phyloP scores from a whole-genome alignment of 805 yeast species.

The Candida sithepensis region DNA sequence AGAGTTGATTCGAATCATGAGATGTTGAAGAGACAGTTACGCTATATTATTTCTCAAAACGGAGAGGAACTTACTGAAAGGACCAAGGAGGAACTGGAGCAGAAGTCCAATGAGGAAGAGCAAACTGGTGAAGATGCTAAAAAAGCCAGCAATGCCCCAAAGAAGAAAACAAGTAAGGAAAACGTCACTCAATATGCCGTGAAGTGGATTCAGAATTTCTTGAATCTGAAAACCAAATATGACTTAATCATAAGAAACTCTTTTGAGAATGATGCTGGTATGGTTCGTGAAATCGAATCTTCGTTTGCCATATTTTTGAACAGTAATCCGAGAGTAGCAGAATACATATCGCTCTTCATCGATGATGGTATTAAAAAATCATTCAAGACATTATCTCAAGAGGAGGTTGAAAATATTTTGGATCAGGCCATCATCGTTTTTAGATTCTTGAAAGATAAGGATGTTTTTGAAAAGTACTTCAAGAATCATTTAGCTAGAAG shows the following conservation, averaged over 20 bases:
- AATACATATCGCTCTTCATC: conserved; percentile 52
- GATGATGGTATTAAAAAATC: conserved; percentile 54
- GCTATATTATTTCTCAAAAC: conserved; percentile 40
- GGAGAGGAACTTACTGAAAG: conserved; percentile 39
- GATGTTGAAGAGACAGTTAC: conserved; percentile 45
- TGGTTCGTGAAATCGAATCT: conserved; percentile 54
- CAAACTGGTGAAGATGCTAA: conserved; percentile 7
- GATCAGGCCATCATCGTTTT: conserved; percentile 59
- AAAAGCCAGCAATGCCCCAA: conserved; percentile 14
- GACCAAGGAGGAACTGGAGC: conserved; percentile 22
- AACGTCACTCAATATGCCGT: conserved; percentile 52
- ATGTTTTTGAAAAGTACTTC: conserved; percentile 78
- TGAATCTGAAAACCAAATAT: conserved; percentile 49
- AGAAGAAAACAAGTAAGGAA: conserved; percentile 27
- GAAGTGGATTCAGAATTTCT: conserved; percentile 61
- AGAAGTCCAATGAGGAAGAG: conserved; percentile 13
- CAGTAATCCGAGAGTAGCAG: conserved; percentile 43
- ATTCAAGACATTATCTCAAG: conserved; percentile 43
- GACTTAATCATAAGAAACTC: conserved; percentile 44
- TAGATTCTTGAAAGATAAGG: conserved; percentile 73
- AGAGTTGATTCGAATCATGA: conserved; percentile 53
- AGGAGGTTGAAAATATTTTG: conserved; percentile 45
- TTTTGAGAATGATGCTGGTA: conserved; percentile 44
- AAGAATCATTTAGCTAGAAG: conserved; percentile 85
- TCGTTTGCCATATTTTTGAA: conserved; percentile 64